Base-by-base conservation (phyloP, 352 stramenopile species). In the Thraustochytrium striatum region DNA sequence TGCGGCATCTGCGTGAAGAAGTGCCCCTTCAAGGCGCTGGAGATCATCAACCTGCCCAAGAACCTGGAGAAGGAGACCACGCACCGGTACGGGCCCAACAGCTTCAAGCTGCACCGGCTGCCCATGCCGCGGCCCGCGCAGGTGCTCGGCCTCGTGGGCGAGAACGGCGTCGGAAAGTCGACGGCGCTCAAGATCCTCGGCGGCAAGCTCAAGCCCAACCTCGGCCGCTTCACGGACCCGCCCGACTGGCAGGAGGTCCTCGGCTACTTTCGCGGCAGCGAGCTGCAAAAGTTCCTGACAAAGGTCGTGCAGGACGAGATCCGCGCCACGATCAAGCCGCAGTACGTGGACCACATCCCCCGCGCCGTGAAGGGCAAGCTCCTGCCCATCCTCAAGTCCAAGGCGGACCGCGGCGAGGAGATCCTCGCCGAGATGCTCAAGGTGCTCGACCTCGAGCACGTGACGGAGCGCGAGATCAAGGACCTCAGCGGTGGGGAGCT, bases 1-100 rank as follows among this genome's bases (percentile, higher is more conserved):
- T 99, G 97, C 84, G 96, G 96, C 90, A 99, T 99, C 84, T 99
- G 97, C 85, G 96, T 99, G 7, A 99, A 99, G 89, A 99, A 99
- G 85, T 99, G 97, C 84, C 97, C 97, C 30, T 99, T 99, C 81
- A 95, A 98, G 75, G 97, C 97, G 39, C 98, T 99, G 78, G 94
- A 93, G 83, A 99, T 99, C 82, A 99, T 99, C 90, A 99, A 99
- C 85, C 84, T 99, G 69, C 97, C 97, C 52, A 99, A 98, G 84
- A 91, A 98, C 85, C 88, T 99, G 5, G 94, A 98, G 81, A 93
- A 86, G 83, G 97, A 99, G 84, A 99, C 95, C n/a, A 99, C 96
- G 58, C 96, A 99, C 85, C 93, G 96, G 57, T 99, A 99, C 83
- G 96, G 97, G 50, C 94, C 95, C 53, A 99, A 99, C 88, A 96